A percentile compares a stretch with the other conserved stretches of the same genome.
Conservation (phyloP, 805 yeast genomes). For the Priceomyces melissophilus region DNA sequence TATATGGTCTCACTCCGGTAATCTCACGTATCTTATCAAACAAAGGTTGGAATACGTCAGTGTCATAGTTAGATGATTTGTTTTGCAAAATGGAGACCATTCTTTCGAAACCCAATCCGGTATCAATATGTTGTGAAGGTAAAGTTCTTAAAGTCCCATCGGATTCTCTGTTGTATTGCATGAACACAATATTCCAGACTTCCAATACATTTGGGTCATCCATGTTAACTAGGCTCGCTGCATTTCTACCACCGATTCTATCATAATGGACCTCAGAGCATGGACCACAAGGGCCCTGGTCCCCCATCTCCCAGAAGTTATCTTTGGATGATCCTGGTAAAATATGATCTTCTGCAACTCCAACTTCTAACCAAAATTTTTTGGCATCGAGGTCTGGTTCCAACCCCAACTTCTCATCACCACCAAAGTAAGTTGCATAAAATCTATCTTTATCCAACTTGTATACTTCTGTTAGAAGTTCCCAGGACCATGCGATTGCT, state of each 20-base stretch:
- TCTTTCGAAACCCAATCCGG: constrained; percentile 99
- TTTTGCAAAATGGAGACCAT: constrained; percentile 91
- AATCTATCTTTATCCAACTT: constrained; percentile 75
- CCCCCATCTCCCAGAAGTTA: constrained; percentile 99
- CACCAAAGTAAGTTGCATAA: constrained; percentile 95
- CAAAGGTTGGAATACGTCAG: constrained; percentile 91
- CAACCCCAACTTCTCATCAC: constrained; percentile 77
- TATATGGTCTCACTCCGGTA: constrained; percentile 87
- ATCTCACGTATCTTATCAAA: constrained; percentile 85
- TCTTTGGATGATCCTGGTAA: constrained; percentile 88
- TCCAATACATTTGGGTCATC: constrained; percentile 98
- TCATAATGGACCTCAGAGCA: constrained; percentile 98
- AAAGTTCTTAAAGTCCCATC: constrained; percentile 74
- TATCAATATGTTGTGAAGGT: constrained; percentile 95
- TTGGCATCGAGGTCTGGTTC: constrained; percentile 94
- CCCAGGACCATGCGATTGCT: constrained; percentile 89
- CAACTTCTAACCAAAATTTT: constrained; percentile 78
- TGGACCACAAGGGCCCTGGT: constrained; percentile 99
- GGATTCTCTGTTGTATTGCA: constrained; percentile 93
- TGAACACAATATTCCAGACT: constrained; percentile 97
- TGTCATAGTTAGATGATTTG: constrained; percentile 90
- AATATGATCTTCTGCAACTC: constrained; percentile 89
- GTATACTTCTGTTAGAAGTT: constrained; percentile 78
- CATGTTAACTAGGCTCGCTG: constrained; percentile 82
- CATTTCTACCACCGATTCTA: constrained; percentile 97